Evolutionary conservation across 176 grass and related monocot species (phyloP).

Genomic region (Coix lacrymajobi): DNA sequence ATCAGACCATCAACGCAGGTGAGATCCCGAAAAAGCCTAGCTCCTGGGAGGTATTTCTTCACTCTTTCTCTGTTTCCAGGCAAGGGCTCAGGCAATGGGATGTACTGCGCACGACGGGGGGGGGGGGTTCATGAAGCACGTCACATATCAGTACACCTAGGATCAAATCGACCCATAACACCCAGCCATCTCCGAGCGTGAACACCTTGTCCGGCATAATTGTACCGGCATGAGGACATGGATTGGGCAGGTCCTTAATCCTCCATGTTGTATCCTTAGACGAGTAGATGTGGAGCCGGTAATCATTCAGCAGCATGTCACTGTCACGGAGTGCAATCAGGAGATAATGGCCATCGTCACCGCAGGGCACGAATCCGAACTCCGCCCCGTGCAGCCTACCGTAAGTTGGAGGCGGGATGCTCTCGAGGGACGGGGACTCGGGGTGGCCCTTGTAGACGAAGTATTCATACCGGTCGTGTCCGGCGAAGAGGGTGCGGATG

Average conservation of each 20-base stretch:
- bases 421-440: neutral
- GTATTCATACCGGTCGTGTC: neutral
- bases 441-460: neutral
- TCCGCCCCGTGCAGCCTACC: neutral
- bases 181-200: neutral
- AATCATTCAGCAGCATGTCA: neutral
- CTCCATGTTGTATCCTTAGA: neutral
- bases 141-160: neutral
- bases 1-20: neutral
- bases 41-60: neutral
- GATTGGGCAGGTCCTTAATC: neutral
- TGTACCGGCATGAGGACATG: neutral
- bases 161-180: neutral
- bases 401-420: neutral
- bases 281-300: neutral
- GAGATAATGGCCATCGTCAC: neutral
- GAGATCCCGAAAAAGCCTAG: neutral
- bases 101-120: neutral
- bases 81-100: neutral
- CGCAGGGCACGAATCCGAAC: neutral
- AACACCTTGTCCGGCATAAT: neutral
- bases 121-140: neutral
- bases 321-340: neutral
- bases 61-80: neutral
- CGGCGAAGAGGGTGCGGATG: neutral